Conservation (phyloP, 345 rosid species). For the Linum usitatissimum region DNA sequence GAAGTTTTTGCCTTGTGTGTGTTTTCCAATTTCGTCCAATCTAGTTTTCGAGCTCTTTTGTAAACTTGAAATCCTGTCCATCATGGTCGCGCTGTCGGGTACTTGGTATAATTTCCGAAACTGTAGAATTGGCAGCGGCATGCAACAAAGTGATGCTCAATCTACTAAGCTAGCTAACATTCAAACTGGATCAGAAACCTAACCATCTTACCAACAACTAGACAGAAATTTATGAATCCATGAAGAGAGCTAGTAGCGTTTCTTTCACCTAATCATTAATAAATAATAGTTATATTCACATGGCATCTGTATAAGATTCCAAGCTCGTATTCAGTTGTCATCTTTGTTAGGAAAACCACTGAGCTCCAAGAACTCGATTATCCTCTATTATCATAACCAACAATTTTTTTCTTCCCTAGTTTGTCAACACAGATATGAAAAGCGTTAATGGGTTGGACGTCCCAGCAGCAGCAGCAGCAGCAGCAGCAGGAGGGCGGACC, state of each 20-base stretch:
- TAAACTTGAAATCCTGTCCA: too few species aligned
- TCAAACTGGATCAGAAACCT: neutral
- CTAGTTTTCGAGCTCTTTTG: too few species aligned
- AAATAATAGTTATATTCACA: neutral
- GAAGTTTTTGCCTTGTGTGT: too few species aligned
- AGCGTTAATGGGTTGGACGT: too few species aligned
- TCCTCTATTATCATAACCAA: too few species aligned
- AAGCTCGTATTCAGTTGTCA: neutral
- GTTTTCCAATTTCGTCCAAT: too few species aligned
- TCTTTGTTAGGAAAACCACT: too few species aligned
- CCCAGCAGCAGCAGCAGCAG: neutral
- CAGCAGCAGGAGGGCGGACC: neutral
- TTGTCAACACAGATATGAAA: neutral
- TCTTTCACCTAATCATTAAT: neutral
- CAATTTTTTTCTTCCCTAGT: neutral
- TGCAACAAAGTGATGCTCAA: too few species aligned
- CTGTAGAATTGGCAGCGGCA: too few species aligned
- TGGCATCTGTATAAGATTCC: neutral
- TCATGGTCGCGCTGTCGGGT: too few species aligned
- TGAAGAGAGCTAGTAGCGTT: neutral
- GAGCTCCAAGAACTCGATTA: too few species aligned
- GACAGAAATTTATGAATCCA: neutral
- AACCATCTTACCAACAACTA: neutral
- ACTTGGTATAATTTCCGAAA: too few species aligned
- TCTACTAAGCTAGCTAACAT: neutral